phyloP scores from a whole-genome alignment of 2,329 filamentous ascomycete genomes.

The Penicillium oxalicum region DNA sequence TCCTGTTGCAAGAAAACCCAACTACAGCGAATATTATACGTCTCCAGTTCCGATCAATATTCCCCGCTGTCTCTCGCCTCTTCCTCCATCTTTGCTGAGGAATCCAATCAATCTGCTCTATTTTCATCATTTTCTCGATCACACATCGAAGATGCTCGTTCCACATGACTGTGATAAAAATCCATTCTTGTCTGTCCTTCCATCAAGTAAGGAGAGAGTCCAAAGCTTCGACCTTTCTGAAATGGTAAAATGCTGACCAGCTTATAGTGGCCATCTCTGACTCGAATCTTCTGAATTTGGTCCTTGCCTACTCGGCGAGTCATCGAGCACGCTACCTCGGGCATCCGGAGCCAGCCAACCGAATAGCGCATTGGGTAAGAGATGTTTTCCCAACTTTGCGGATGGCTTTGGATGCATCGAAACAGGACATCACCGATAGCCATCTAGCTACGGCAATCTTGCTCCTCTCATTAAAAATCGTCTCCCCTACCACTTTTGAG shows the following conservation, averaged over 20 bases:
- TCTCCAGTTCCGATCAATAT: constrained; percentile 62
- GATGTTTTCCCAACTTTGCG: constrained; percentile 64
- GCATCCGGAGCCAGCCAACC: constrained; percentile 66
- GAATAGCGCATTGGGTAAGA: constrained; percentile 74
- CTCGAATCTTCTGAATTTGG: constrained; percentile 63
- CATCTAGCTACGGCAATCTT: constrained; percentile 78
- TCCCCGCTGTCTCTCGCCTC: constrained; percentile 50
- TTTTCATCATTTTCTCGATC: constrained; percentile 69
- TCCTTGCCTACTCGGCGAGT: constrained; percentile 78
- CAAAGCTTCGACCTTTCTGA: constrained; percentile 25
- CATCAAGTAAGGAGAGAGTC: constrained; percentile 49
- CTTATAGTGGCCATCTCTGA: constrained; percentile 39
- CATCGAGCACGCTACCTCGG: constrained; percentile 69
- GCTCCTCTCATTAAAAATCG: constrained; percentile 76
- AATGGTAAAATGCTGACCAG: constrained; percentile 24
- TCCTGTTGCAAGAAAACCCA: constrained; percentile 28
- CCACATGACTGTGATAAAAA: constrained; percentile 58
- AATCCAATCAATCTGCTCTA: constrained; percentile 78
- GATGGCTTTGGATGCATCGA: constrained; percentile 56
- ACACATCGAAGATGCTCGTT: constrained; percentile 64
- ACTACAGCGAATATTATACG: constrained; percentile 63
- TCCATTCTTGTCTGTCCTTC: constrained; percentile 55
- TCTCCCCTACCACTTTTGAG: constrained; percentile 74
- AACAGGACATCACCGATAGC: constrained; percentile 61
- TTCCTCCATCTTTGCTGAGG: constrained; percentile 54